A percentile compares a stretch with the other conserved stretches of the same genome.
Conservation (phyloP, 148 eudicot species). For the Rhododendron kiyosumense region DNA sequence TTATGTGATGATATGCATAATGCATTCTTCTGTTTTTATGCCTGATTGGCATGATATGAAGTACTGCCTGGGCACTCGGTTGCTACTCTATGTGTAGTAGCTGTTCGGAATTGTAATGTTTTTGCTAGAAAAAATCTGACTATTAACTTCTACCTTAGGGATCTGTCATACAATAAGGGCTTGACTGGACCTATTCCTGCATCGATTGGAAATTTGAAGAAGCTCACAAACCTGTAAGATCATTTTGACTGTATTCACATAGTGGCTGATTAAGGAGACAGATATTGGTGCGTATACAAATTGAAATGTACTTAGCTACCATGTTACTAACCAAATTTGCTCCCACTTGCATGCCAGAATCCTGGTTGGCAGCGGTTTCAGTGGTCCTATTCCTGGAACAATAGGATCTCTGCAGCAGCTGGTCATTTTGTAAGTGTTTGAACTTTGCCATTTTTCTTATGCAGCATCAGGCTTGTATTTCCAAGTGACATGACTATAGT, state of each 20-base stretch:
- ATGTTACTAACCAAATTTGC: not conserved
- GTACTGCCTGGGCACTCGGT: not conserved
- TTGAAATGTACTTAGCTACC: not conserved
- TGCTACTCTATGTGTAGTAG: not conserved
- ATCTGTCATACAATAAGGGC: conserved; percentile 73
- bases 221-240: conserved; percentile 67
- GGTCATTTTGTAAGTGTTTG: conserved; percentile 52
- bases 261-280: not conserved
- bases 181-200: conserved; percentile 63
- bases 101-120: not conserved
- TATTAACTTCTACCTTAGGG: conserved; percentile 35
- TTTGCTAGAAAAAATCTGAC: not conserved
- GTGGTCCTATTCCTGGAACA: conserved; percentile 57
- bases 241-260: not conserved
- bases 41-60: not conserved
- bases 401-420: conserved; percentile 64
- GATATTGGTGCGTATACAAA: not conserved
- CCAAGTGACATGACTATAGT: not conserved
- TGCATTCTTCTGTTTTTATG: not conserved
- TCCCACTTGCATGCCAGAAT: conserved; percentile 34
- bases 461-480: not conserved
- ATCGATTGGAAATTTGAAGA: conserved; percentile 47
- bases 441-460: not conserved
- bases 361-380: conserved; percentile 67
- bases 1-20: not conserved